Base-by-base conservation (phyloP, 257 asterid species). In the Fraxinus pennsylvanica region DNA sequence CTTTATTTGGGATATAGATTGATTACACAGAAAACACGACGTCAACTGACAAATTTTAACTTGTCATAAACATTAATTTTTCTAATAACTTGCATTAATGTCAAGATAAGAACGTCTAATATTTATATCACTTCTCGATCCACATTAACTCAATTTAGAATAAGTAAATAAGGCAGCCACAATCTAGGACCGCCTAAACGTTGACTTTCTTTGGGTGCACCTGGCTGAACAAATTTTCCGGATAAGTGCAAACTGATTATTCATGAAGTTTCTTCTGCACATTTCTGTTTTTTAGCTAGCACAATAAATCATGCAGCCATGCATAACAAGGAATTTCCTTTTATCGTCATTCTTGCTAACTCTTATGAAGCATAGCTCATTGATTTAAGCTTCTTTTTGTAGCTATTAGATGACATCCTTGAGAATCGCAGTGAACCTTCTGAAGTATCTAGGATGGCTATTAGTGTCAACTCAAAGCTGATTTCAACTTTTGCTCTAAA, bases 361-460 rank as follows among this genome's bases (percentile, higher is more conserved):
- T 59, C 29, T 41, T 29, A 5, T 30, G 13, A 63, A 9, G 39
- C 35, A 27, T 30, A 12, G 41, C 54, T 69, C 59, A 78, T 52
- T 17, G n/a, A 22, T 33, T 22, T 21, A 17, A 76, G 29, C 15
- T 32, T 76, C 74, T 38, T 57, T 61, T 79, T 77, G 74, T 77
- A 92, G 97, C 73, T 87, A 33, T 76, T 94, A 47, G 97, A 92
- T 80, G 89, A 71, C 78, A 90, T 91, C 79, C 90, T 94, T 22
- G 91, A 89, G 82, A 82, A 82, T 75, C 91, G 68, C 22, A 68
- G 81, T 13, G 77, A 69, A 73, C 97, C 97, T 74, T 90, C 94
- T 71, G 90, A 91, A 82, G 82, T 92, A 69, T 82, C 97, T 52
- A 86, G 98, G 88, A 89, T 94, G 92, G 86, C 97, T 47, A 71